Conservation (phyloP, 78 protist species). For the Thecamonas trahens region DNA sequence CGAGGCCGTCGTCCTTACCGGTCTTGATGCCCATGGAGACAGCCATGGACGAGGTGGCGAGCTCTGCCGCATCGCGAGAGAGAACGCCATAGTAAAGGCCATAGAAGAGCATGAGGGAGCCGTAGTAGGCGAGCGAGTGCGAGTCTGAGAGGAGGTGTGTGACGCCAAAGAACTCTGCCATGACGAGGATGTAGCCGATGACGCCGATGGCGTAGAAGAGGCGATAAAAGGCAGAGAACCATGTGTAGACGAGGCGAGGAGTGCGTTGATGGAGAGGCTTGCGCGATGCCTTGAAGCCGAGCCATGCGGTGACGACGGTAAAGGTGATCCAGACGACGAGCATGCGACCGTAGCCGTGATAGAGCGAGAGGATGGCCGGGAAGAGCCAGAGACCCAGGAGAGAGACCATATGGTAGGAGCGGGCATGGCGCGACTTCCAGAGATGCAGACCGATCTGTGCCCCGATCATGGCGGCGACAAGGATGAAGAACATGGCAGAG, state of each 20-base stretch:
- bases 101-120: conserved; percentile 25
- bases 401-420: neutral
- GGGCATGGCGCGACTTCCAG: neutral
- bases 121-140: neutral
- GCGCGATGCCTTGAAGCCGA: neutral
- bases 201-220: neutral
- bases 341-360: neutral
- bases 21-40: neutral
- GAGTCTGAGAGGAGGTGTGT: neutral
- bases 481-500: conserved; percentile 7
- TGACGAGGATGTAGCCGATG: neutral
- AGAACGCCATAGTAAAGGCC: conserved; percentile 59
- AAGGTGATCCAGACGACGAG: neutral
- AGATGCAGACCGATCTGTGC: conserved; percentile 8
- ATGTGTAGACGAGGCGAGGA: neutral
- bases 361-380: neutral
- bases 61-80: conserved; percentile 43
- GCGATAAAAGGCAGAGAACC: neutral
- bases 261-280: neutral
- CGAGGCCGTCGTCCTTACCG: neutral
- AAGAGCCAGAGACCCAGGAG: neutral
- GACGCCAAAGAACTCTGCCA: neutral
- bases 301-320: neutral
- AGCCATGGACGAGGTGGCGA: conserved; percentile 31
- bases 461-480: neutral